Evolutionary conservation across 306 rosid species (phyloP).

Genomic region (Purshia tridentata): DNA sequence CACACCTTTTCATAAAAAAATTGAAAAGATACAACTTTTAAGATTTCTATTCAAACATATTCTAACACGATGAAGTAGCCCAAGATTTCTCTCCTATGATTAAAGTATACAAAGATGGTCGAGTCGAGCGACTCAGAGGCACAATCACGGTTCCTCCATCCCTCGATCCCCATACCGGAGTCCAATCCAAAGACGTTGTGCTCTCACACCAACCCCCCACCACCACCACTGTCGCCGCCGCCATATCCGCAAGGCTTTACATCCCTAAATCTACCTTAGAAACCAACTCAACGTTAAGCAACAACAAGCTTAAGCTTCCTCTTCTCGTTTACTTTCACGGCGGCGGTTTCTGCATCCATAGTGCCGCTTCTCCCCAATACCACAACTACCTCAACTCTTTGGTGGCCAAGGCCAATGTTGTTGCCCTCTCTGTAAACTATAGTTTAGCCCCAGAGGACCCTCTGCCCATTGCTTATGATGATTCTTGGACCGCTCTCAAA

Average conservation of each 20-base stretch:
- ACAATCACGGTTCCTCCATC: conserved; percentile 41
- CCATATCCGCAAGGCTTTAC: conserved; percentile 46
- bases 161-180: conserved; percentile 35
- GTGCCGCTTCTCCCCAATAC: conserved; percentile 40
- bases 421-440: conserved; percentile 50
- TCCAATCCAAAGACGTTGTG: conserved; percentile 53
- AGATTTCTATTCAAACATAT: too few relatives aligned
- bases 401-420: conserved; percentile 36
- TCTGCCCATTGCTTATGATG: conserved; percentile 53
- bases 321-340: conserved; percentile 68
- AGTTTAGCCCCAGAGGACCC: conserved; percentile 59
- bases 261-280: conserved; percentile 33
- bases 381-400: conserved; percentile 40
- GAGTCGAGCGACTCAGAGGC: conserved; percentile 44
- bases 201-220: conserved; percentile 39
- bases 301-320: conserved; percentile 36
- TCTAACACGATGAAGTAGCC: conserved; percentile 24
- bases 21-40: too few relatives aligned
- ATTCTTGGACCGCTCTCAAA: conserved; percentile 45
- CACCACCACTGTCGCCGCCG: too few relatives aligned
- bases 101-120: conserved; percentile 60
- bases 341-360: conserved; percentile 52
- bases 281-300: not conserved
- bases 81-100: conserved; percentile 38
- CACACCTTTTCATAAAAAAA: too few relatives aligned